phyloP scores from a whole-genome alignment of 345 rosid genomes.

The Theobroma cacao region DNA sequence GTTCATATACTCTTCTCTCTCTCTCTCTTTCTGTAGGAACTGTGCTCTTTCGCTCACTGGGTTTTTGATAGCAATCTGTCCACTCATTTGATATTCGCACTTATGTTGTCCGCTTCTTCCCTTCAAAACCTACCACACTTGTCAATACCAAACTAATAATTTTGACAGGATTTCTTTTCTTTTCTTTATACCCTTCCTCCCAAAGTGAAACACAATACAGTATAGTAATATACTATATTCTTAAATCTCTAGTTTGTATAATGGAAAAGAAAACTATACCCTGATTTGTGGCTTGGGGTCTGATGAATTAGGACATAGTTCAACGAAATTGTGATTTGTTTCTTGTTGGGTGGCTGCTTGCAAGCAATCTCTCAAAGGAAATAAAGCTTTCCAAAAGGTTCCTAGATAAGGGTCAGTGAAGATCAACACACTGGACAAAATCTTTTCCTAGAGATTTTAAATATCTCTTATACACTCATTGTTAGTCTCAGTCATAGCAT shows the following conservation, averaged over 20 bases:
- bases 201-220: neutral
- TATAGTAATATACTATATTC: no score
- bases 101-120: slow-evolving; percentile 10
- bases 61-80: slow-evolving; percentile 16
- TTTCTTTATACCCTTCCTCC: no score
- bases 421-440: slow-evolving; percentile 5
- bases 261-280: no score
- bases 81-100: slow-evolving; percentile 23
- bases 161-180: no score
- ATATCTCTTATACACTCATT: slow-evolving; percentile 5
- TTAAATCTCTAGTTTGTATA: no score
- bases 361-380: neutral
- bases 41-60: neutral
- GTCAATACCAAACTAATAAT: neutral
- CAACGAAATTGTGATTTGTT: neutral
- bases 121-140: neutral
- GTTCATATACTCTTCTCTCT: neutral
- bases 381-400: neutral
- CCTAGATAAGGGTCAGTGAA: no score
- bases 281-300: no score
- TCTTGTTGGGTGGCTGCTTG: neutral
- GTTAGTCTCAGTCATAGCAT: slow-evolving; percentile 26
- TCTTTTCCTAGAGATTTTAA: slow-evolving; percentile 19
- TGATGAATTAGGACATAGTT: no score
- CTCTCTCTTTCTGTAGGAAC: neutral